Base-by-base conservation (phyloP, 345 rosid genomes). In the Boechera retrofracta region DNA sequence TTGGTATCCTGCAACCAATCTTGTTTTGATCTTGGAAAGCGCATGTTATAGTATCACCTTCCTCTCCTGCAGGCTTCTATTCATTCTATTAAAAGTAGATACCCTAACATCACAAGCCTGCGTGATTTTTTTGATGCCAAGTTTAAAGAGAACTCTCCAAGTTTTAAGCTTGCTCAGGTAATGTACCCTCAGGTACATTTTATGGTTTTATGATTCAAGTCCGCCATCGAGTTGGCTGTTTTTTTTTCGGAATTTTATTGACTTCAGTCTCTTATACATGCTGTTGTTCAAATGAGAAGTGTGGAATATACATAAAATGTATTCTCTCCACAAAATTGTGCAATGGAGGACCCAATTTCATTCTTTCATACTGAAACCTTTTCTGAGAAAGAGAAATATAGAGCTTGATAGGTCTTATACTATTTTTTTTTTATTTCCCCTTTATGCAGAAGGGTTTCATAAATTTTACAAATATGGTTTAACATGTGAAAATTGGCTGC, bases 121-220 rank as follows among this genome's bases (percentile, higher is more conserved):
- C 98, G 87, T 33, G 98, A 91, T 52, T 95, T 95, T 85, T 91
- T 95, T 82, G 83, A 80, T 74, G 97, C 97, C 33, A 95, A 93
- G 80, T 93, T 83, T 83, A 83, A 82, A 82, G 97, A 91, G 58
- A 78, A 89, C 82, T 89, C 98, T 74, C 87, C 96, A 15, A 87
- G 87, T 82, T 93, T 93, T 83, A 95, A 95, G 87, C 88, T 95
- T 56, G 98, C 97, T 33, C 98, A 95, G 97, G 98, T 95, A 91
- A 80, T 56, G 54, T 61, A 67, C 59, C 18, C 8, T 48, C 55
- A 70, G 47, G 71, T 67, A 73, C 35, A 51, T 68, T n/a, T 49
- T 13, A 72, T 47, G 26, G 32, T 49, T 48, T 41, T 32, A 68
- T 26, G 28, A 12, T 15, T 60, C n/a, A 36, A 60, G 7, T 44